Conservation (phyloP, 2,329 filamentous ascomycete species). For the Pseudopithomyces chartarum region DNA sequence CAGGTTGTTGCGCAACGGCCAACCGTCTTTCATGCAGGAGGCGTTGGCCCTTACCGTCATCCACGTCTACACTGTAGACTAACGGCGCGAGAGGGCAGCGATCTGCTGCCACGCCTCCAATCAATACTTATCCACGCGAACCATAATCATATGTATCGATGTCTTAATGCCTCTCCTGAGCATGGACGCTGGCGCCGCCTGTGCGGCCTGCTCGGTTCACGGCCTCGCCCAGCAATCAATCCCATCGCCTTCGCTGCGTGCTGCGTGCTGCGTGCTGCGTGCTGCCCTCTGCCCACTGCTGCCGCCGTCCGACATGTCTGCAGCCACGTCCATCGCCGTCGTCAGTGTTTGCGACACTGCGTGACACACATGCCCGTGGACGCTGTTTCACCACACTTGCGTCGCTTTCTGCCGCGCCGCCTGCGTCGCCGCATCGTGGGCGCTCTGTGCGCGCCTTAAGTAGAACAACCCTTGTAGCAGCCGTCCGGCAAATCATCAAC, state of each 20-base stretch:
- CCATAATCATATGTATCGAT: slow-evolving; percentile 20
- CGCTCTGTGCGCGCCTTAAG: slow-evolving; percentile 36
- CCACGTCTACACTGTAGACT: too few species aligned
- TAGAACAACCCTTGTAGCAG: too few species aligned
- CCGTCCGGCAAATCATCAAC: slow-evolving; percentile 35
- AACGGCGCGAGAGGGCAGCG: slow-evolving; percentile 15
- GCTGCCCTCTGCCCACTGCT: slow-evolving; percentile 33
- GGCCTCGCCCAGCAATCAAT: neutral
- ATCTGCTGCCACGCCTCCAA: slow-evolving; percentile 17
- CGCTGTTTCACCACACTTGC: neutral
- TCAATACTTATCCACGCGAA: slow-evolving; percentile 13
- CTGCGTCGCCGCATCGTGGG: slow-evolving; percentile 26
- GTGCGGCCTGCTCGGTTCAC: slow-evolving; percentile 3
- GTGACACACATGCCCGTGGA: neutral
- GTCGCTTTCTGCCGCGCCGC: slow-evolving; percentile 20
- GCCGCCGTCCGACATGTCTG: too few species aligned
- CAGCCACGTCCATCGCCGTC: slow-evolving; percentile 19
- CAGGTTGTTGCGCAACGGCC: slow-evolving; percentile 5
- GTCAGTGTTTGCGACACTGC: neutral
- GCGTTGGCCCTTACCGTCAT: slow-evolving; percentile 1
- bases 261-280: slow-evolving; percentile 10
- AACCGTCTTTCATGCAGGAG: slow-evolving; percentile 7
- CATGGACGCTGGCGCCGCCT: slow-evolving; percentile 18
- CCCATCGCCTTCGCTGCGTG: neutral
- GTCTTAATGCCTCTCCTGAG: slow-evolving; percentile 26